Percentiles rank a stretch among this genome's conserved stretches.
Evolutionary conservation across 306 rosid species (phyloP).

Genomic region (Dryas drummondii): DNA sequence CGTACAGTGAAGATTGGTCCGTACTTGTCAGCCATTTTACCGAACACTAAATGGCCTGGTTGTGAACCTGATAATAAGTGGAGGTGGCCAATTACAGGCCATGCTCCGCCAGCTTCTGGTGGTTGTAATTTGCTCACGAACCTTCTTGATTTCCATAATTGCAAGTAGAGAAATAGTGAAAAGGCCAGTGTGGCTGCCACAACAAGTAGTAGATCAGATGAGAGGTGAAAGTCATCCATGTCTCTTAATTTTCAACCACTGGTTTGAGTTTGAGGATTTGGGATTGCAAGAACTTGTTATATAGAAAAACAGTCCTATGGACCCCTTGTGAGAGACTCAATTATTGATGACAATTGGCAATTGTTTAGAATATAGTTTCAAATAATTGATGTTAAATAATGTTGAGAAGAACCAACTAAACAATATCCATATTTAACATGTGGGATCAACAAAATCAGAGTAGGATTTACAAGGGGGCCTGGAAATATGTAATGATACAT

Average conservation of each 20-base stretch:
- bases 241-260: background rate
- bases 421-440: too few species aligned
- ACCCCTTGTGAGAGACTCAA: too few species aligned
- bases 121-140: background rate
- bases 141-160: background rate
- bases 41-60: constrained; percentile 17
- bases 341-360: too few species aligned
- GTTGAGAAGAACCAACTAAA: too few species aligned
- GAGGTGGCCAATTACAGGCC: constrained; percentile 30
- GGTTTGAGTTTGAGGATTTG: too few species aligned
- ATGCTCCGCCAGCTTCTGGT: constrained; percentile 14
- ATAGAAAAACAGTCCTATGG: too few species aligned
- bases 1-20: constrained; percentile 27
- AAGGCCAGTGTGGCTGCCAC: background rate
- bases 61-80: constrained; percentile 14
- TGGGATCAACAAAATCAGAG: too few species aligned
- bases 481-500: too few species aligned
- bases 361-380: too few species aligned
- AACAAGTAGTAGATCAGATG: background rate
- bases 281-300: too few species aligned
- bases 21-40: constrained; percentile 22
- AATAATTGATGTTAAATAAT: too few species aligned
- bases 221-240: background rate
- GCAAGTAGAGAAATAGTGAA: constrained; percentile 4
- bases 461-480: too few species aligned